Evolutionary conservation across 2,329 filamentous ascomycete genomes (phyloP), one percentile per base, ranked within the genome.

Genomic region (Rutstroemia sp.): DNA sequence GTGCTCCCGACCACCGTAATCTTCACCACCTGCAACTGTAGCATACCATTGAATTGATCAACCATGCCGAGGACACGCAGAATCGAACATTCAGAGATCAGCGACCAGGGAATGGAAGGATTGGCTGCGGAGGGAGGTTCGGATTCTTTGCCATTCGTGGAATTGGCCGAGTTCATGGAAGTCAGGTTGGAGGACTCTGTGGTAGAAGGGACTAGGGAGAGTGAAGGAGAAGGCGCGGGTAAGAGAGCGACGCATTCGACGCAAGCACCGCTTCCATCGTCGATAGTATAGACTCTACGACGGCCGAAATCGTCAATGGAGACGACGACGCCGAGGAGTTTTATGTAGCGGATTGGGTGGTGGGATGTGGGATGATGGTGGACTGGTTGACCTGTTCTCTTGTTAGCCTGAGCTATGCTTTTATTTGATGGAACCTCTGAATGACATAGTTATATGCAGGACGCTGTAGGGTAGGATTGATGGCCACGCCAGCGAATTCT

Each of bases 271-370:
- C 80, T 84, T 67, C 83, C 81, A 68, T 87, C 84, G 63, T 87
- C 84, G n/a, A 87, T 68, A 2, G 78, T 83, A 63, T 78, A 83
- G 42, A 80, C 71, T 46, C 73, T 74, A 38, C 73, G 73, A 38
- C 70, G 71, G 38, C 65, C 60, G 56, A 74, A 78, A 21, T 82
- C 76, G 60, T 82, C 78, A 38, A 83, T 71, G 12, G 79, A 81
- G 55, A 91, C 83, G 21, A 92, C 78, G 8, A 90, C 71, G 30
- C 89, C 89, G 7, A 83, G 78, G 34, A 92, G 70, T 59, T 85
- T 83, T 53, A 88, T 80, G 81, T 85, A 92, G 77, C 83, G 82
- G 63, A 92, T 82, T 0, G 88, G 88, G 62, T 92, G 83, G 69
- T 91, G 92, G 50, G 77, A 71, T 8, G 42, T 21, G 7, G 49